Conservation (phyloP, 148 eudicot genomes). For the Chenopodium suecicum region DNA sequence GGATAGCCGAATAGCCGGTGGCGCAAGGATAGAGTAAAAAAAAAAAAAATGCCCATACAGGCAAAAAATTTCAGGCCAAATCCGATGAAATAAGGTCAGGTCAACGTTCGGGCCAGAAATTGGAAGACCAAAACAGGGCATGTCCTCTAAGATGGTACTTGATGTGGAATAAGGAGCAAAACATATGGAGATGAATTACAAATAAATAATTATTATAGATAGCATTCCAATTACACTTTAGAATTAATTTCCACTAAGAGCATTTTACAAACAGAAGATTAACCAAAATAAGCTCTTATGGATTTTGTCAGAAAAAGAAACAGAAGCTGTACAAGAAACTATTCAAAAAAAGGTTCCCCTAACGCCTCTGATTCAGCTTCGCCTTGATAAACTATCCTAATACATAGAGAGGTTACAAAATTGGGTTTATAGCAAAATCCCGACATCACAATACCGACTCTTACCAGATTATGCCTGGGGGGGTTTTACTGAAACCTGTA, state of each 20-base stretch:
- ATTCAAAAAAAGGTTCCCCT: not conserved
- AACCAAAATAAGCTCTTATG: constrained; percentile 18
- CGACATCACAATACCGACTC: not conserved
- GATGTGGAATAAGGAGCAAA: not conserved
- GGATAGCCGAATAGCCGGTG: too few relatives aligned
- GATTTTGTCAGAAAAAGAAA: not conserved
- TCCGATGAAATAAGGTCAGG: too few relatives aligned
- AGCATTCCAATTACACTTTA: not conserved
- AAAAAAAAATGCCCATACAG: too few relatives aligned
- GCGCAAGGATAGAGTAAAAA: too few relatives aligned
- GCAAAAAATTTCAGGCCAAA: too few relatives aligned
- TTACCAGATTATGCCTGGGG: not conserved
- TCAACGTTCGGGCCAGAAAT: too few relatives aligned
- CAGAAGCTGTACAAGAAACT: constrained; percentile 25
- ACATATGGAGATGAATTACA: not conserved
- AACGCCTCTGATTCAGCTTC: constrained; percentile 4
- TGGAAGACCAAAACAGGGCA: too few relatives aligned
- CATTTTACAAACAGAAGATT: constrained; percentile 1
- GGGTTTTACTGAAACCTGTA: not conserved
- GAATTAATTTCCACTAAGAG: constrained; percentile 7
- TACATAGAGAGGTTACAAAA: constrained; percentile 13
- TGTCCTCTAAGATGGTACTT: not conserved
- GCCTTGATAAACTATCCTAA: not conserved
- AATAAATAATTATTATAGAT: constrained; percentile 5
- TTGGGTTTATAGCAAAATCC: not conserved